Evolutionary conservation across 2,329 filamentous ascomycete species (phyloP), one percentile per base, ranked within the genome.

Genomic region (Paracamarosporium sp.): DNA sequence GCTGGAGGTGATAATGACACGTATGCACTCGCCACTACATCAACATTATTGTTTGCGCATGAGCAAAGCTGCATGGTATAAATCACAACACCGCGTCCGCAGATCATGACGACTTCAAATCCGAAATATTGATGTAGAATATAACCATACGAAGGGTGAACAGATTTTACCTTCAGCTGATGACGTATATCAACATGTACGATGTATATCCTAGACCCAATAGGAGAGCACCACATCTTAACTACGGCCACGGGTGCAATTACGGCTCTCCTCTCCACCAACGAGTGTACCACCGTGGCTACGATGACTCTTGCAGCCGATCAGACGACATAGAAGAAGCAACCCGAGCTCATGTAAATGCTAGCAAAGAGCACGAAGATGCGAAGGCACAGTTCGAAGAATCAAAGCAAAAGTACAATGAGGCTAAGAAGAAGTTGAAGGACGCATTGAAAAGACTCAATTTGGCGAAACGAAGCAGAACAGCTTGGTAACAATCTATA

Each of bases 381-480:
- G 58, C 59, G 1, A 63, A 66, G 50, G 59, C 58, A 33, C 57
- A 62, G 12, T 62, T 58, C n/a, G 52, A 62, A 36, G 63, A 66
- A 24, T 59, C 46, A 2, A 66, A 62, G 52, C 59, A 60, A 40
- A 63, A 65, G 35, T 58, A 61, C 17, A 60, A 62, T 13, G 60
- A 65, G 25, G 64, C 58, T 5, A 62, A 62, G 45, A 56, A 63
- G 52, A 64, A 62, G 35, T 45, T 64, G 11, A 48, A 61, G 11
- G 54, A 63, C 25, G 63, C 65, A n/a, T 50, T 60, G 17, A 38
- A 51, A 22, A 54, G 36, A 27, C 47, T 67, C 15, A 36, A 53
- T 0, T 25, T 36, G 7, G 58, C 58, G 5, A 64, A 66, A 43
- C 33, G 33, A 9, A 3, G 31, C 24, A 20, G n/a, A 7, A 28